Base-by-base conservation (phyloP, 495 filamentous ascomycete genomes). In the Paragyromitra xinjiangensis region DNA sequence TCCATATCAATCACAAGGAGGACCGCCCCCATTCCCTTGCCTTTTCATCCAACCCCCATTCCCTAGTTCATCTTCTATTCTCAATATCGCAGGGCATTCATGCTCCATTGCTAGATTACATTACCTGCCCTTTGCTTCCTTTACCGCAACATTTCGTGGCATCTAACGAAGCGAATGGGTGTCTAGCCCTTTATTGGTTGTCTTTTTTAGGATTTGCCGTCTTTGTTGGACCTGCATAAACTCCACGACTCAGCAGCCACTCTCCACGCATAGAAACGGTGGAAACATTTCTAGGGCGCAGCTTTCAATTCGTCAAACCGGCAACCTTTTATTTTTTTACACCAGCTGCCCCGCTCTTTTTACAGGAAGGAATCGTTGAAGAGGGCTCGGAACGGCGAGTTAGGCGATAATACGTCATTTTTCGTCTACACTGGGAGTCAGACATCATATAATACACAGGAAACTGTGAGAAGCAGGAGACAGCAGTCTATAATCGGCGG, bases 361-460 rank as follows among this genome's bases (percentile, higher is more conserved):
- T 64, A 9, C 64, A 67, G 64, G 42, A 66, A 61, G 75, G 24
- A 72, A 72, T 72, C 42, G 53, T 64, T 40, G 45, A 71, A 53
- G 66, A 72, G 64, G 26, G 55, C 39, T 48, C 50, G 37, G 55
- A 69, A 50, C 75, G 45, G 55, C 75, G 69, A 58, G 72, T 45
- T 68, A 69, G 50, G 76, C 65, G 61, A 37, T 64, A 69, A 71
- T 79, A 79, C 77, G 77, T 79, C 77, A 78, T 77, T 79, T 53
- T 51, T 42, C 59, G 29, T 73, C 53, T 55, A 19, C 53, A 37
- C 71, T 64, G 76, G 59, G 62, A 78, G 48, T 77, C 68, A 66
- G 61, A 70, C 77, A 79, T 77, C 75, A 78, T 78, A 78, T 78
- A 71, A 79, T 79, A 78, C 42, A 78, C 77, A 78, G 51, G 37